Evolutionary conservation across 305 asterid genomes (phyloP).

Genomic region (Fraxinus dipetala): DNA sequence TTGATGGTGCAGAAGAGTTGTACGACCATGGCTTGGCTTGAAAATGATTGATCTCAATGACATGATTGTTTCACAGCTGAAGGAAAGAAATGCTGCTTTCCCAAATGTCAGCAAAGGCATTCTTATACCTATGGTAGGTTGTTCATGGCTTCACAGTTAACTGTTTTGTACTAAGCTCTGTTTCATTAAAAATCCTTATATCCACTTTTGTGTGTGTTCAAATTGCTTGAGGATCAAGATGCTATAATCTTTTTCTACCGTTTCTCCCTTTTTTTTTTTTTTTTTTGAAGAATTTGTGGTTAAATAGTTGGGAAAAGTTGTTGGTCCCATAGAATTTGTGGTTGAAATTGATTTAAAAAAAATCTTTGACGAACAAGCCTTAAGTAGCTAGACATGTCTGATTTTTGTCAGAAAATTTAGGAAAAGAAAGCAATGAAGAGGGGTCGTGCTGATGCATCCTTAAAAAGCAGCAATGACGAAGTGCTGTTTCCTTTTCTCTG

Average conservation of each 20-base stretch:
- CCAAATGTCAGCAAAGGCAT: conserved; percentile 68
- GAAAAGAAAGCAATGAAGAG: background rate
- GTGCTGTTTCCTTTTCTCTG: background rate
- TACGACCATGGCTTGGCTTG: conserved; percentile 91
- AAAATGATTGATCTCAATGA: conserved; percentile 88
- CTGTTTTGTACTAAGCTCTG: background rate
- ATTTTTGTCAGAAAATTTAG: background rate
- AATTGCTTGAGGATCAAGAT: background rate
- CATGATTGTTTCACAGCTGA: conserved; percentile 68
- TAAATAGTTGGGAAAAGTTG: background rate
- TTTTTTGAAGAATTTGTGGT: background rate
- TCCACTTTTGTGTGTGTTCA: background rate
- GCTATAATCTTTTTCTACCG: background rate
- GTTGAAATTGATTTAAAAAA: background rate
- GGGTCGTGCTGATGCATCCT: background rate
- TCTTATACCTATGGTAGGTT: conserved; percentile 73
- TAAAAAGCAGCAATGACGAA: background rate
- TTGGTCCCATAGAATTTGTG: background rate
- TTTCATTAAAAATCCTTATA: background rate
- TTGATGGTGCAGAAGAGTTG: conserved; percentile 70
- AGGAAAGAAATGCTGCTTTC: conserved; percentile 63
- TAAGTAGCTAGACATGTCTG: background rate
- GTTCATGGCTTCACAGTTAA: background rate
- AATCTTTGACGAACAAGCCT: background rate
- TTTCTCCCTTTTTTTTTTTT: background rate